Percentiles rank a stretch among this genome's conserved stretches.
These are phyloP conservation scores for Colletotrichum liaoningense DNA, from an alignment of 2,329 filamentous ascomycete species.

Conservation along the genomic window DNA sequence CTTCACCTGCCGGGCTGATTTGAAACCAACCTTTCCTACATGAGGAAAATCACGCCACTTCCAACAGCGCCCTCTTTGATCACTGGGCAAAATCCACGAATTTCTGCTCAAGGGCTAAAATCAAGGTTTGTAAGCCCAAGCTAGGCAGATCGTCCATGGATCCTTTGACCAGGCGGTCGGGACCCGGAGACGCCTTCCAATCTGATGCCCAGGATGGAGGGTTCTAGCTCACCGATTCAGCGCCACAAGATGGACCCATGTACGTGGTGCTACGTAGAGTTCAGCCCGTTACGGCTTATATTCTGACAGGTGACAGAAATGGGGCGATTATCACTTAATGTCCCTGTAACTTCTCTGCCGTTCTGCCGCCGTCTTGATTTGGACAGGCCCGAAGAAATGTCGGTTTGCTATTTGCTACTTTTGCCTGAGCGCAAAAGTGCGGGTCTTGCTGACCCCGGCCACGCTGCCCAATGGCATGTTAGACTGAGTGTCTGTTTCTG, in stretches of 20 bases:
- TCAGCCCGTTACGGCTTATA: background rate
- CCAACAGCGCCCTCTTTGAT: background rate
- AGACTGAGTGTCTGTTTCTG: background rate
- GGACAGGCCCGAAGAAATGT: background rate
- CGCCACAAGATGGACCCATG: background rate
- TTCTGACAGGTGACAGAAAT: background rate
- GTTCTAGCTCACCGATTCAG: no score
- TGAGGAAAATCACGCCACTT: background rate
- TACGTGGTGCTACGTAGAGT: background rate
- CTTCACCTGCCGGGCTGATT: background rate
- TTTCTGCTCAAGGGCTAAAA: background rate
- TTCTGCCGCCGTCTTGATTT: background rate
- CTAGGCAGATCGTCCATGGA: background rate
- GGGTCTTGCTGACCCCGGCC: background rate
- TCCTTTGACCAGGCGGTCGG: background rate
- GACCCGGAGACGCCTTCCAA: background rate
- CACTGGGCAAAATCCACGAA: background rate
- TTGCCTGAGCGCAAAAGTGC: background rate
- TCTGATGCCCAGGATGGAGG: background rate
- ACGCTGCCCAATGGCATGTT: background rate
- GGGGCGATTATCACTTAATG: background rate
- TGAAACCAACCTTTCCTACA: background rate
- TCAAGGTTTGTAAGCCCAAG: background rate
- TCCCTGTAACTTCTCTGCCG: background rate
- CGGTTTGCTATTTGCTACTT: background rate